Evolutionary conservation across 768 basidiomycete species (phyloP), one percentile per base, ranked within the genome.

Genomic region (Leccinum olivaceopallidum): DNA sequence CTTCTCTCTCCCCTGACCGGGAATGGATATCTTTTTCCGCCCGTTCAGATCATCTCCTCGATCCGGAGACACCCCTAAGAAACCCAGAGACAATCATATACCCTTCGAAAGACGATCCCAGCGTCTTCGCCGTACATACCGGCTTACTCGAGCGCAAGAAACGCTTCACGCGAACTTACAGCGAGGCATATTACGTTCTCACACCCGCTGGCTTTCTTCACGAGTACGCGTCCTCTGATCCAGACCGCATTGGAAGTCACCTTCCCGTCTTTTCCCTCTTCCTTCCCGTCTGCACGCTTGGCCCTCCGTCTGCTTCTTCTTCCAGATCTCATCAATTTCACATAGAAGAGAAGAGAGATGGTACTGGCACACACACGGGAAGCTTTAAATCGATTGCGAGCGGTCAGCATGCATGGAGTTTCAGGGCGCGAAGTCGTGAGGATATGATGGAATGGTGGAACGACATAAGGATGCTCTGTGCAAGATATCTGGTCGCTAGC

Each of bases 391-490:
- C 54, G 63, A 83, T 64, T 57, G 60, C 60, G 34, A 71, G 65
- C 26, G 72, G 80, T 24, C 78, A 84, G 57, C 82, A 85, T 67
- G 92, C 92, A 30, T 98, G 91, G 87, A 91, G 87, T 53, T 98
- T 99, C 82, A 83, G 94, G 37, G 84, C 91, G 51, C 79, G 96
- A 61, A 90, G 87, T 60, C 85, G 90, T 65, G 96, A 98, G 63
- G 96, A 98, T 66, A 94, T 98, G 94, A 94, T 98, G 94, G 97
- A 99, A 77, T 97, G 97, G 93, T 99, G 97, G 97, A 98, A 98
- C 71, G 97, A 98, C 71, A 81, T 95, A 44, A 77, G 92, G 62
- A 95, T 95, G 93, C 78, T 96, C 44, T 95, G 94, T 68, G 94
- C 95, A 22, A 76, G 94, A 63, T 98, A 97, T 72, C 82, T 99